These are phyloP conservation scores for Linum usitatissimum DNA, from an alignment of 345 rosid genomes.

Conservation along the genomic window DNA sequence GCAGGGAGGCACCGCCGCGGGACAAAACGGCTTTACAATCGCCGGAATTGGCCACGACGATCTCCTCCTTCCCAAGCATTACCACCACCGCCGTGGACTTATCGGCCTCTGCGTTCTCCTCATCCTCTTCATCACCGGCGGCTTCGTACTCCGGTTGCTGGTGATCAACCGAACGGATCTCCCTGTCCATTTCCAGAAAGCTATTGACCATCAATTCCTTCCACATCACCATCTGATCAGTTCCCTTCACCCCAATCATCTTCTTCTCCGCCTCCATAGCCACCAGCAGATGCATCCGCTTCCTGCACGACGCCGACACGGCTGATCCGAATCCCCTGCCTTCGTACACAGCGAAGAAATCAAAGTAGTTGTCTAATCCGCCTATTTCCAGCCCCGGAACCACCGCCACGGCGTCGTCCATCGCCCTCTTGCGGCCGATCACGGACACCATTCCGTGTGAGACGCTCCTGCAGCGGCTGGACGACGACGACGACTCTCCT, in stretches of 20 bases:
- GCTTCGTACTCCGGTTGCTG: background rate
- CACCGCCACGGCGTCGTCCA: conserved; percentile 28
- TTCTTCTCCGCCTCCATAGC: conserved; percentile 22
- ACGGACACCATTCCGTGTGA: conserved; percentile 30
- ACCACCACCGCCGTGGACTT: conserved; percentile 32
- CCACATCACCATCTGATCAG: conserved; percentile 15
- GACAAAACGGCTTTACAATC: conserved; percentile 30
- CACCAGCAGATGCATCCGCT: conserved; percentile 26
- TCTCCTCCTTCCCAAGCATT: conserved; percentile 25
- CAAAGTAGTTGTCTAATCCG: conserved; percentile 9
- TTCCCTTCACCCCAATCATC: background rate
- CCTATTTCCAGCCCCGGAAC: conserved; percentile 11
- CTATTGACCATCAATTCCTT: conserved; percentile 24
- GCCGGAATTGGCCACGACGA: conserved; percentile 31
- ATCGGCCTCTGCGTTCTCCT: background rate
- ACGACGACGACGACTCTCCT: background rate
- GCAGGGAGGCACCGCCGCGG: conserved; percentile 19
- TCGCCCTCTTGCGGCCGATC: conserved; percentile 26
- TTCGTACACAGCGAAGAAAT: conserved; percentile 32
- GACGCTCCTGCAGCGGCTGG: background rate
- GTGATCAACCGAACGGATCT: conserved; percentile 12
- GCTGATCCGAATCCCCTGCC: conserved; percentile 28
- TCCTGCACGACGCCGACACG: conserved; percentile 18
- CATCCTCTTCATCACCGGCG: background rate
- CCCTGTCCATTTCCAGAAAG: conserved; percentile 32